phyloP scores from a whole-genome alignment of 2,329 filamentous ascomycete genomes.

The Phoma sp. region DNA sequence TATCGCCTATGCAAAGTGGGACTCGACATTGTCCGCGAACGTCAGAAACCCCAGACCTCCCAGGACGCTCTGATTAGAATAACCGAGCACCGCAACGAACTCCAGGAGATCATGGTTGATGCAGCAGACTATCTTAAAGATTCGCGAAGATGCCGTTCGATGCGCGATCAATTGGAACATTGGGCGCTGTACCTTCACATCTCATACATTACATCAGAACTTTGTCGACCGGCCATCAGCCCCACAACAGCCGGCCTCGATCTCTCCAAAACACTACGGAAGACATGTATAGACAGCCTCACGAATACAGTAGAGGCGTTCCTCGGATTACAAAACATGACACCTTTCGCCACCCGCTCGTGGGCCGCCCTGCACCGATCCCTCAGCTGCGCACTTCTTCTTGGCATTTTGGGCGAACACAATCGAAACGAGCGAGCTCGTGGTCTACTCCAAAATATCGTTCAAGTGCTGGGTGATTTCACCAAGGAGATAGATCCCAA shows the following conservation, averaged over 20 bases:
- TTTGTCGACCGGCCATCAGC: conserved; percentile 68
- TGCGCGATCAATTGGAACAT: conserved; percentile 65
- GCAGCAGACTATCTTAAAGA: conserved; percentile 66
- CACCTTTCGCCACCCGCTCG: conserved; percentile 52
- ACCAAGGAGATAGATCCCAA: conserved; percentile 56
- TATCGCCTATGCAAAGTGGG: conserved; percentile 64
- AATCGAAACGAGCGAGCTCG: conserved; percentile 56
- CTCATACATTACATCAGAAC: conserved; percentile 68
- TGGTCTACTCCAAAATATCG: conserved; percentile 55
- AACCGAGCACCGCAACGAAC: conserved; percentile 63
- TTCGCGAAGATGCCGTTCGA: conserved; percentile 55
- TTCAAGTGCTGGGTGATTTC: conserved; percentile 56
- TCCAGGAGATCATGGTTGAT: conserved; percentile 65
- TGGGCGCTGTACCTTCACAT: conserved; percentile 68
- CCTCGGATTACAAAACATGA: conserved; percentile 64
- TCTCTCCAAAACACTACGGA: conserved; percentile 57
- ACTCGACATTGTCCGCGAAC: conserved; percentile 66
- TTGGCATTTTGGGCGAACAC: conserved; percentile 55
- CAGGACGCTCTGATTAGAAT: conserved; percentile 63
- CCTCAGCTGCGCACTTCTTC: conserved; percentile 54
- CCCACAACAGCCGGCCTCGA: conserved; percentile 55
- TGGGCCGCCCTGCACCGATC: conserved; percentile 55
- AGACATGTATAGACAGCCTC: conserved; percentile 63
- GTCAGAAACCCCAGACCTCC: conserved; percentile 61
- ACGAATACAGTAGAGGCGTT: conserved; percentile 67